Evolutionary conservation across 2,329 filamentous ascomycete species (phyloP).

Genomic region (Xylaria sp.): DNA sequence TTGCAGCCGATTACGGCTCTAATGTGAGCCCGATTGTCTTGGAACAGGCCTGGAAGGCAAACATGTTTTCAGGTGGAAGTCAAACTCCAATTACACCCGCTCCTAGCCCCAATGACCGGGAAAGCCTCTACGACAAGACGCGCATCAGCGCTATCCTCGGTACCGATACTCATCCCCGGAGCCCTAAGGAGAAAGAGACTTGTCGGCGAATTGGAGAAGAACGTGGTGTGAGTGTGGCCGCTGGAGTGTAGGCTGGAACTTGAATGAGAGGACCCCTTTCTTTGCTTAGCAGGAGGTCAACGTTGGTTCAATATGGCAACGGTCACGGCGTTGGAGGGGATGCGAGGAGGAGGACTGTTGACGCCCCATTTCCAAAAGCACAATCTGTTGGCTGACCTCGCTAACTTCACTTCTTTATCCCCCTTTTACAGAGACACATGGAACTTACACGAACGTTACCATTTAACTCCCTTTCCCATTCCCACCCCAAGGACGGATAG

Average conservation of each 20-base stretch:
- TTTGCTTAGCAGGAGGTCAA: neutral
- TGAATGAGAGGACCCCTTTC: constrained; percentile 1
- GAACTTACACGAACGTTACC: constrained; percentile 2
- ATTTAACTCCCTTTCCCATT: constrained; percentile 18
- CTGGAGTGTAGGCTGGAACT: constrained; percentile 47
- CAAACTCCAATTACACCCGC: constrained; percentile 64
- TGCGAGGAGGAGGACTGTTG: neutral
- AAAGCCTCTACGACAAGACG: constrained; percentile 64
- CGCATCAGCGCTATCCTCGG: constrained; percentile 72
- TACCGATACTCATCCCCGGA: constrained; percentile 68
- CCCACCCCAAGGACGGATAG: constrained; percentile 5
- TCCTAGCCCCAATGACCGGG: constrained; percentile 63
- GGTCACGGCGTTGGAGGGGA: neutral
- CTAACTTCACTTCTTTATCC: constrained; percentile 29
- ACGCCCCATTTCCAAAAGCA: constrained; percentile 6
- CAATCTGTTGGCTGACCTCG: constrained; percentile 8
- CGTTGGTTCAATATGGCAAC: neutral
- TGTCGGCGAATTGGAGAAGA: constrained; percentile 67
- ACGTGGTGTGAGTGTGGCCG: constrained; percentile 50
- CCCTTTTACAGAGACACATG: constrained; percentile 4
- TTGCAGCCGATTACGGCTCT: constrained; percentile 77
- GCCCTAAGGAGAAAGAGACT: constrained; percentile 67
- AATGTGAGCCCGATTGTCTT: constrained; percentile 71
- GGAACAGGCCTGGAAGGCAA: constrained; percentile 75
- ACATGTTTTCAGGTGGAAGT: constrained; percentile 55